A percentile compares a stretch with the other conserved stretches of the same genome.
phyloP scores from a whole-genome alignment of 2,329 filamentous ascomycete genomes.

The Penicillium sp. region DNA sequence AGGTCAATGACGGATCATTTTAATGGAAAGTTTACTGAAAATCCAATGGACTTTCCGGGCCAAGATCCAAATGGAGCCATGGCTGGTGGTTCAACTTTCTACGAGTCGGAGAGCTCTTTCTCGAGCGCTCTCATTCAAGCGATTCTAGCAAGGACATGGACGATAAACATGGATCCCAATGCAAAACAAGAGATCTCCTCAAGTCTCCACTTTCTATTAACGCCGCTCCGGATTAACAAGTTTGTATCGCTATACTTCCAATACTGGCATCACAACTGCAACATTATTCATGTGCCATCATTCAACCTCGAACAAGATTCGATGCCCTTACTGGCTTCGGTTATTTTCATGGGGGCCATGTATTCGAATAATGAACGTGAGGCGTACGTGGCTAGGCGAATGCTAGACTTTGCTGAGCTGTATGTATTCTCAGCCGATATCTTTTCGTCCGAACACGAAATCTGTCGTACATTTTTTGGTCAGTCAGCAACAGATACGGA shows the following conservation, averaged over 20 bases:
- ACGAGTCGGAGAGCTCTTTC: slow-evolving; percentile 36
- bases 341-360: slow-evolving; percentile 44
- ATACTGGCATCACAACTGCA: slow-evolving; percentile 44
- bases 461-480: slow-evolving; percentile 31
- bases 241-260: slow-evolving; percentile 42
- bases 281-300: slow-evolving; percentile 40
- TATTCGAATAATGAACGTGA: slow-evolving; percentile 41
- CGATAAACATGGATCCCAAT: slow-evolving; percentile 34
- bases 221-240: slow-evolving; percentile 38
- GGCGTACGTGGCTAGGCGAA: slow-evolving; percentile 32
- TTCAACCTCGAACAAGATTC: slow-evolving; percentile 38
- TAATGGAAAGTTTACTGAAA: slow-evolving; percentile 18
- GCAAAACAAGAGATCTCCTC: slow-evolving; percentile 37
- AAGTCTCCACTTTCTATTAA: slow-evolving; percentile 38
- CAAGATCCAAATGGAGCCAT: slow-evolving; percentile 21
- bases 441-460: slow-evolving; percentile 39
- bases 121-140: slow-evolving; percentile 38
- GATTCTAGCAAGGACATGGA: slow-evolving; percentile 37
- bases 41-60: slow-evolving; percentile 15
- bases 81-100: slow-evolving; percentile 21
- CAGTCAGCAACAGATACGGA: slow-evolving; percentile 20
- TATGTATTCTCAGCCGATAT: slow-evolving; percentile 42
- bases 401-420: slow-evolving; percentile 43
- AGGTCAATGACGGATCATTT: slow-evolving; percentile 24
- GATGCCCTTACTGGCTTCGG: slow-evolving; percentile 35